phyloP scores from a whole-genome alignment of 768 basidiomycete genomes.

The Tylopilus sp. region DNA sequence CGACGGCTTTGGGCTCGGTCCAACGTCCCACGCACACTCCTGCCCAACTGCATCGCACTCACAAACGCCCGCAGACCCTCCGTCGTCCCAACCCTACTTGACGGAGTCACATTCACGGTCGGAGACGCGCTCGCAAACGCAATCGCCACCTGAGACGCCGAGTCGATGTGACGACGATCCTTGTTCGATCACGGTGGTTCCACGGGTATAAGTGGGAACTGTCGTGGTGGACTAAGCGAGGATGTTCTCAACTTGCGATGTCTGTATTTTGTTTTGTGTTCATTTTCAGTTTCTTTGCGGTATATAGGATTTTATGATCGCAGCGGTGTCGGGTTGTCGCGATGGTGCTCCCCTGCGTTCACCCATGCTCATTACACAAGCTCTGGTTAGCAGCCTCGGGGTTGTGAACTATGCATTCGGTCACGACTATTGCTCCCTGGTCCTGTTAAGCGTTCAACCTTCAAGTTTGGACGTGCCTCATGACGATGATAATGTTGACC shows the following conservation, averaged over 20 bases:
- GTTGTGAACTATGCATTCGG: too few species aligned
- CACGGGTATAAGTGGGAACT: conserved; percentile 6
- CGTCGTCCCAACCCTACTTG: neutral
- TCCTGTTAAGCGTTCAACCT: too few species aligned
- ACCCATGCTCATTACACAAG: too few species aligned
- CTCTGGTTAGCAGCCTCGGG: too few species aligned
- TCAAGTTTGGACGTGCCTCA: too few species aligned
- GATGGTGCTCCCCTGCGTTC: too few species aligned
- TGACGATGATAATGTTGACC: too few species aligned
- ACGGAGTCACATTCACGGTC: too few species aligned
- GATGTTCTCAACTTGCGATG: neutral
- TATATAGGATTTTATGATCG: too few species aligned
- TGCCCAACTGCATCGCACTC: conserved; percentile 12
- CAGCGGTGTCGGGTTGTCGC: too few species aligned
- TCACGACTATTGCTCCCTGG: too few species aligned
- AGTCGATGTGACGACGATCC: conserved; percentile 1
- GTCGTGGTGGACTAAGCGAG: neutral
- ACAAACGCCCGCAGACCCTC: neutral
- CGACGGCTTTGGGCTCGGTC: conserved; percentile 15
- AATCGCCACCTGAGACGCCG: neutral
- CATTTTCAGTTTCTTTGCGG: neutral
- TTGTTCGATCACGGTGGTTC: conserved; percentile 13
- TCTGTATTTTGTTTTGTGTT: neutral
- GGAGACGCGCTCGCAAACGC: neutral
- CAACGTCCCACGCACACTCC: conserved; percentile 9